A percentile compares a stretch with the other conserved stretches of the same genome.
Conservation (phyloP, 345 rosid species). For the Nephelium lappaceum region DNA sequence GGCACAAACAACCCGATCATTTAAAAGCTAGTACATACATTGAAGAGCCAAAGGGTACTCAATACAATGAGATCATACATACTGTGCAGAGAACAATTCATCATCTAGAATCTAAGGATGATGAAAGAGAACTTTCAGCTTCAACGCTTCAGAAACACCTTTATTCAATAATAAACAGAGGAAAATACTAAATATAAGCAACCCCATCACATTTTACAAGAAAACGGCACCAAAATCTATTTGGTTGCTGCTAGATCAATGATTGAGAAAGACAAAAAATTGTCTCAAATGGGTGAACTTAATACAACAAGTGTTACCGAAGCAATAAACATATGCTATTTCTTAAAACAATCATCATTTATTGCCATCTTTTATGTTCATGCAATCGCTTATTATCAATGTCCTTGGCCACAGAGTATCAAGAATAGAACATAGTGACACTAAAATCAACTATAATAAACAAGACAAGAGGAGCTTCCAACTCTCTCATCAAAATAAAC, state of each 20-base stretch:
- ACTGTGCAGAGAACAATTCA: background rate
- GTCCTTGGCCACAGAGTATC: background rate
- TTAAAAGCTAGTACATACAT: background rate
- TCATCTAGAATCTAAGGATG: background rate
- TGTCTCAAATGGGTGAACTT: background rate
- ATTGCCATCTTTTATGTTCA: background rate
- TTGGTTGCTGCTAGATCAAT: background rate
- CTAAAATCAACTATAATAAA: background rate
- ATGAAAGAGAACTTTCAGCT: background rate
- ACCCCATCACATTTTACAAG: background rate
- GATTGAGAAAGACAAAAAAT: background rate
- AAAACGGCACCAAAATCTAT: background rate
- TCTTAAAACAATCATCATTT: background rate
- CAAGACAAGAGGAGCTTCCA: background rate
- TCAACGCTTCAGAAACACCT: background rate
- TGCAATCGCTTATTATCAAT: background rate
- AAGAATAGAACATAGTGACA: background rate
- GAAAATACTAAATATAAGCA: background rate
- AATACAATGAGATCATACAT: background rate
- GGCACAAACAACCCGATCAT: background rate
- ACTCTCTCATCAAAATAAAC: background rate
- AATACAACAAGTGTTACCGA: background rate
- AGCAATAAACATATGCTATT: slow-evolving; percentile 9
- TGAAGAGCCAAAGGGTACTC: background rate
- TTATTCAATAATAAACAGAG: background rate